Evolutionary conservation across 2,329 filamentous ascomycete species (phyloP), one percentile per base, ranked within the genome.

Genomic region (Colletotrichum spaethianum): DNA sequence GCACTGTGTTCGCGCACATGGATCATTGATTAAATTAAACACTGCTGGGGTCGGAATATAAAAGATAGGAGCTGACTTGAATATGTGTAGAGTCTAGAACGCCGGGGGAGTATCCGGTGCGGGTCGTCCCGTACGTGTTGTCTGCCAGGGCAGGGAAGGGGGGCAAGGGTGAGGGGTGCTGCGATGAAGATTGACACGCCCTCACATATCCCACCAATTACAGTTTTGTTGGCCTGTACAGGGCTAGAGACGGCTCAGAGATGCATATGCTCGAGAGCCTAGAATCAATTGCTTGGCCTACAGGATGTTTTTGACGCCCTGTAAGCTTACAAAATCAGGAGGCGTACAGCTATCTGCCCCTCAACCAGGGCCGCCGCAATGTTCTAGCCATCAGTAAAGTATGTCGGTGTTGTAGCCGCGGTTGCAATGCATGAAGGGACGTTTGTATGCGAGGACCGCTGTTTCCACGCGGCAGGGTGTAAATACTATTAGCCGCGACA

Each of bases 401-500:
- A 48, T 48, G 46, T 48, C 46, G 46, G 46, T 48, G 46, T 48
- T 48, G n/a, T 48, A 20, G 23, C 18, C 46, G 46, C 8, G n/a
- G 46, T 48, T 48, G 11, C n/a, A 48, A 48, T 48, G 46, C n/a
- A 48, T 48, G 46, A 48, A 48, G 46, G 46, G 23, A 48, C 46
- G 4, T 48, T 48, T 48, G 46, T 48, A 48, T 48, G 20, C n/a
- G n/a, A 20, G 46, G 46, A 48, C 46, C 46, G 46, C 23, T 48
- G 23, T 48, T 48, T 48, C 46, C 3, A 48, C 46, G 46, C n/a
- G 46, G 46, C 1, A 48, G 46, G 46, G 46, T 9, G 46, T 48
- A 23, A 48, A 48, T 48, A 20, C 46, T 48, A 20, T 48, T 48
- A 48, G 46, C 46, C 46, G n/a, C 46, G 46, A 48, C 46, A 48